phyloP scores from a whole-genome alignment of 139 green algal genomes.

The Desmodesmus armatus region DNA sequence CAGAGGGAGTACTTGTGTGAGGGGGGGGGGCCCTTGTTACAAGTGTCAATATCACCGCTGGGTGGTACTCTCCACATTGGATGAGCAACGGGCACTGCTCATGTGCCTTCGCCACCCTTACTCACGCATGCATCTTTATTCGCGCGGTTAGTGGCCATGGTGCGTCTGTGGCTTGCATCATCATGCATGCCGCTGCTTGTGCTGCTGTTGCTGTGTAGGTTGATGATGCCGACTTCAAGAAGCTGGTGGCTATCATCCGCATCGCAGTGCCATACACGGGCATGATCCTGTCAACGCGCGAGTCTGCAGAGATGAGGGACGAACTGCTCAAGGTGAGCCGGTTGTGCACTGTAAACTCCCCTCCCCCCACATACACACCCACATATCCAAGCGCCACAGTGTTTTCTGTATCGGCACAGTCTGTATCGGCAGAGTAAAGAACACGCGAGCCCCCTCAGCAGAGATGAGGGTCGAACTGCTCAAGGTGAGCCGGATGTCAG shows the following conservation, averaged over 20 bases:
- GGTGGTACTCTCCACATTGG: no score
- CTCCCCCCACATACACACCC: neutral
- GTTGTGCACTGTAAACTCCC: no score
- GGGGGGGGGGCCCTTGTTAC: no score
- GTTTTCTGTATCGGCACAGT: no score
- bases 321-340: slow-evolving; percentile 62
- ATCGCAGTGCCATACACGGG: slow-evolving; percentile 81
- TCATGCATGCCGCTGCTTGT: neutral
- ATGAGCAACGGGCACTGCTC: no score
- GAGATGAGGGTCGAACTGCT: slow-evolving; percentile 71
- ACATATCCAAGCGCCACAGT: neutral
- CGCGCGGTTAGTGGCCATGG: neutral
- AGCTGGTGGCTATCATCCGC: slow-evolving; percentile 77
- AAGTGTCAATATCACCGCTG: no score
- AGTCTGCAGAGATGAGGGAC: slow-evolving; percentile 68
- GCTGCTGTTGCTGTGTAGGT: slow-evolving; percentile 44
- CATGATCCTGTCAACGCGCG: slow-evolving; percentile 79
- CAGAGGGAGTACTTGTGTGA: no score
- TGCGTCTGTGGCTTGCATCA: neutral
- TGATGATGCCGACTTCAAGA: slow-evolving; percentile 77
- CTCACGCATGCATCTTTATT: no score
- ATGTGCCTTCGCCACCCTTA: no score
- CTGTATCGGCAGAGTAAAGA: neutral
- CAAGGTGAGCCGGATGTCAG: slow-evolving; percentile 26
- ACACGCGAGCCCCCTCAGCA: slow-evolving; percentile 43